These are phyloP conservation scores for Chrysoporthe puriensis DNA, from an alignment of 2,329 filamentous ascomycete genomes.

Conservation along the genomic window DNA sequence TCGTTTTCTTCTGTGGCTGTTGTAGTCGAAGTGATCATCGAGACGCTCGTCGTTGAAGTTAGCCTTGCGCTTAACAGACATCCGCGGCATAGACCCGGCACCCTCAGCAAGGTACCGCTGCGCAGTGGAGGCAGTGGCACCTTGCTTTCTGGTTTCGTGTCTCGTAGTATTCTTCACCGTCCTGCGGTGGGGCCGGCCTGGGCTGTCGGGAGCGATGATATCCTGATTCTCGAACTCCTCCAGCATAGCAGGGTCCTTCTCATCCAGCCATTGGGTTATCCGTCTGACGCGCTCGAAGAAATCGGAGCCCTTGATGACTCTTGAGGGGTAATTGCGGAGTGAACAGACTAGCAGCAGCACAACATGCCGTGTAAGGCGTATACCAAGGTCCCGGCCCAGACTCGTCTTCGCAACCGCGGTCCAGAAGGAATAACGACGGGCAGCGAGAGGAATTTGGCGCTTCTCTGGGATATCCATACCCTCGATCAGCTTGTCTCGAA, in stretches of 20 bases:
- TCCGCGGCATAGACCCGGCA: background rate
- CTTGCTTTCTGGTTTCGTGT: background rate
- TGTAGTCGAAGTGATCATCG: background rate
- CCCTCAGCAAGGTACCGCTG: background rate
- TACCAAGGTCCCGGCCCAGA: background rate
- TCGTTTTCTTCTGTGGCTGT: background rate
- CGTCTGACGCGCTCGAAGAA: background rate
- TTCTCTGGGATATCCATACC: background rate
- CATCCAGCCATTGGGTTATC: background rate
- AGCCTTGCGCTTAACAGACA: background rate
- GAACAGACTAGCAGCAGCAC: slow-evolving; percentile 1
- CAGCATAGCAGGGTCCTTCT: background rate
- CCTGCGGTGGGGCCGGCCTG: too few relatives aligned
- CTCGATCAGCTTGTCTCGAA: background rate
- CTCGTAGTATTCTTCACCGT: background rate
- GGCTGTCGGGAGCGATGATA: background rate
- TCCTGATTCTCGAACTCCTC: background rate
- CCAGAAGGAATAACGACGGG: background rate
- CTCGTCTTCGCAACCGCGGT: background rate
- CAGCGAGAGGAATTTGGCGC: background rate
- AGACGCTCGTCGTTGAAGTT: background rate
- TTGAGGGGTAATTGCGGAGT: background rate
- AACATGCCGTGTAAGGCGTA: slow-evolving; percentile 4
- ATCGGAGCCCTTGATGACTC: background rate
- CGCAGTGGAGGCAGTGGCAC: background rate